A percentile compares a stretch with the other conserved stretches of the same genome.
phyloP scores from a whole-genome alignment of 2,329 filamentous ascomycete genomes.

The Scedosporium apiospermum region DNA sequence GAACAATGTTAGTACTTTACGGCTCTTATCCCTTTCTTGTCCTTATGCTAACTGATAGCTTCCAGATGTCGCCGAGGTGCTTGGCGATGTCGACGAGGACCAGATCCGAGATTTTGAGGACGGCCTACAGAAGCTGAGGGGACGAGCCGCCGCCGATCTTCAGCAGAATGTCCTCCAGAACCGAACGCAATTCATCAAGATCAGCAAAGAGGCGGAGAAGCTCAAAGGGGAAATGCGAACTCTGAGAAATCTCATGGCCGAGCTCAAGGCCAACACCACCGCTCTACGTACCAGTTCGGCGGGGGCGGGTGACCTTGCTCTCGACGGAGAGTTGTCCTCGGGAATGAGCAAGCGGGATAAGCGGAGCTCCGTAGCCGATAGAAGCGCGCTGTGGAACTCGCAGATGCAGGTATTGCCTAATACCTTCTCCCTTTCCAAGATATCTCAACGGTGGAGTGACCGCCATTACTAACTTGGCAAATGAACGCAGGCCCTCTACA shows the following conservation, averaged over 20 bases:
- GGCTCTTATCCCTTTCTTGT: slow-evolving; percentile 7
- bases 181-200: slow-evolving; percentile 96
- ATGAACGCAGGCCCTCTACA: slow-evolving; percentile 64
- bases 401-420: slow-evolving; percentile 46
- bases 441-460: too few species aligned
- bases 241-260: slow-evolving; percentile 81
- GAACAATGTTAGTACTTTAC: slow-evolving; percentile 57
- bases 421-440: background rate
- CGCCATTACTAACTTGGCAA: background rate
- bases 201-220: slow-evolving; percentile 97
- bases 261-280: slow-evolving; percentile 71
- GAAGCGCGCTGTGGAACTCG: slow-evolving; percentile 57
- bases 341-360: slow-evolving; percentile 64
- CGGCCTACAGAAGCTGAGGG: slow-evolving; percentile 66
- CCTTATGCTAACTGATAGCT: too few species aligned
- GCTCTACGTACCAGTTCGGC: slow-evolving; percentile 40
- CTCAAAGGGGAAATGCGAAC: slow-evolving; percentile 93
- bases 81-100: slow-evolving; percentile 78
- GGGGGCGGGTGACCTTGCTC: slow-evolving; percentile 39
- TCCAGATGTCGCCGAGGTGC: slow-evolving; percentile 53
- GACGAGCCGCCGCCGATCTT: slow-evolving; percentile 69
- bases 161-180: slow-evolving; percentile 97
- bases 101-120: slow-evolving; percentile 78
- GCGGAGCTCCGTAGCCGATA: slow-evolving; percentile 74
- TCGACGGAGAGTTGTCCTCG: slow-evolving; percentile 38